Conservation (phyloP, 1,284 basidiomycete genomes). For the Ganoderma resinaceum region DNA sequence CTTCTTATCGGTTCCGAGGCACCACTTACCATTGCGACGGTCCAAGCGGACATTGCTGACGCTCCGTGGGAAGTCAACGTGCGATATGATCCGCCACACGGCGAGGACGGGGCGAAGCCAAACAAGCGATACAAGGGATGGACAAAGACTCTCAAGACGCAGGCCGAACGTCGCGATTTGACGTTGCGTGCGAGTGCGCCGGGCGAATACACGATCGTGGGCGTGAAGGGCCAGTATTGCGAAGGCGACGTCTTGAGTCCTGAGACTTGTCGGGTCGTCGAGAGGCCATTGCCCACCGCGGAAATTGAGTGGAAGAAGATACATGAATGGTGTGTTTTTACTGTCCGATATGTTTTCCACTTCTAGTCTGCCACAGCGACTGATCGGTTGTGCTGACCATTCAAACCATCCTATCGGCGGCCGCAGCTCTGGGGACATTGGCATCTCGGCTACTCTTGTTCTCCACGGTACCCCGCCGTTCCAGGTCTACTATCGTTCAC, state of each 20-base stretch:
- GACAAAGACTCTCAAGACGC: conserved; percentile 64
- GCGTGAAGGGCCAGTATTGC: conserved; percentile 80
- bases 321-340: conserved; percentile 78
- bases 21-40: conserved; percentile 56
- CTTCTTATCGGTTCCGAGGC: conserved; percentile 77
- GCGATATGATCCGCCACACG: conserved; percentile 59
- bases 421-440: conserved; percentile 89
- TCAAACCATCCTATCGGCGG: conserved; percentile 3
- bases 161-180: conserved; percentile 54
- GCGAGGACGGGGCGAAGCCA: conserved; percentile 43
- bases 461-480: conserved; percentile 93
- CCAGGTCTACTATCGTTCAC: conserved; percentile 79
- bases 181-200: conserved; percentile 63
- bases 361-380: neutral
- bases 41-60: conserved; percentile 63
- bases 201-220: conserved; percentile 84
- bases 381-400: conserved; percentile 7
- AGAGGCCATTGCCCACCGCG: conserved; percentile 79
- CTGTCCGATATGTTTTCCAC: neutral
- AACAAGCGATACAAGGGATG: conserved; percentile 62
- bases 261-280: conserved; percentile 76
- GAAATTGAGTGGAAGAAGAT: conserved; percentile 91
- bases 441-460: conserved; percentile 87
- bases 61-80: conserved; percentile 72
- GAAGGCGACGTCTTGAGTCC: conserved; percentile 84